A percentile compares a stretch with the other conserved stretches of the same genome.
phyloP scores from a whole-genome alignment of 352 stramenopile genomes.

The Globisporangium mamillatum region DNA sequence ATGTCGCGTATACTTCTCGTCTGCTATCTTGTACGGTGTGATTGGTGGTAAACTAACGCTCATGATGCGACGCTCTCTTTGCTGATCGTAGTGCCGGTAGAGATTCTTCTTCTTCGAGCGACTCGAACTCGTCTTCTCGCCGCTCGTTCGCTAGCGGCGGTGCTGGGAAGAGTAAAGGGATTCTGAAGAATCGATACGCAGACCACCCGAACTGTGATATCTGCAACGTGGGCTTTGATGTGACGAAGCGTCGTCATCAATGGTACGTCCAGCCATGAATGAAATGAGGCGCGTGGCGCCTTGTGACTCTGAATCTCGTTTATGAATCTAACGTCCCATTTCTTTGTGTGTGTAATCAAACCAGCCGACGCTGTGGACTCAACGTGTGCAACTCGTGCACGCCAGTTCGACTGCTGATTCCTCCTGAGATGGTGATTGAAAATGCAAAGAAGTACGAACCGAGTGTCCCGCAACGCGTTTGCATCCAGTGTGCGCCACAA shows the following conservation, averaged over 20 bases:
- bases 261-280: constrained; percentile 24
- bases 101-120: constrained; percentile 38
- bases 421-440: constrained; percentile 38
- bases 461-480: constrained; percentile 49
- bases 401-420: constrained; percentile 43
- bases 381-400: constrained; percentile 58
- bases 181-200: constrained; percentile 65
- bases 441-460: constrained; percentile 48
- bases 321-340: constrained; percentile 1
- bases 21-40: background rate
- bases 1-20: background rate
- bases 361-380: constrained; percentile 33
- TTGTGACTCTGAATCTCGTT: background rate
- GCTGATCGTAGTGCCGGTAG: background rate
- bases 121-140: constrained; percentile 23
- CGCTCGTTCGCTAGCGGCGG: constrained; percentile 13
- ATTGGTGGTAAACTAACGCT: background rate
- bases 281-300: no score
- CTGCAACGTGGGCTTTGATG: constrained; percentile 54
- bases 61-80: background rate
- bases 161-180: constrained; percentile 30
- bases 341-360: constrained; percentile 2
- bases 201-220: constrained; percentile 64
- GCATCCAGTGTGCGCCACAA: constrained; percentile 49
- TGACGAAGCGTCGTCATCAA: constrained; percentile 57